phyloP scores from a whole-genome alignment of 2,329 filamentous ascomycete genomes.

The Talaromyces sp. region DNA sequence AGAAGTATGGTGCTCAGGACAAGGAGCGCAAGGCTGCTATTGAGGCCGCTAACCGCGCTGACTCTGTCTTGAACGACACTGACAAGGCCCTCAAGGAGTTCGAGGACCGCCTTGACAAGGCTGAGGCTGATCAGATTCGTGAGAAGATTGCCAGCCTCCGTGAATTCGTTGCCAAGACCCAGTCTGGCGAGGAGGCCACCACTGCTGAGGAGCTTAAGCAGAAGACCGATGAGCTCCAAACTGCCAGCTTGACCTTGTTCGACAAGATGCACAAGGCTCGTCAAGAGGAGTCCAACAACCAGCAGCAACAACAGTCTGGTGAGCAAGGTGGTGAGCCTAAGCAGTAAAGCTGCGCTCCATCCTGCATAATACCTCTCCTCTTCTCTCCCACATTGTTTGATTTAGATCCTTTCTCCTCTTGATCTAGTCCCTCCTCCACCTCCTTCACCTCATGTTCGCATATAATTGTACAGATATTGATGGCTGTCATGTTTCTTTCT shows the following conservation, averaged over 20 bases:
- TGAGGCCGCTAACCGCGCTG: constrained; percentile 94
- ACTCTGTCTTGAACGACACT: constrained; percentile 94
- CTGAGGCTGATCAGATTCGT: constrained; percentile 85
- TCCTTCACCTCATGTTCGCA: constrained; percentile 21
- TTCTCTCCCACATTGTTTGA: constrained; percentile 14
- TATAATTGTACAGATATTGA: constrained; percentile 19
- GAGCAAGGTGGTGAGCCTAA: constrained; percentile 65
- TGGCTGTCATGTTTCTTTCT: constrained; percentile 16
- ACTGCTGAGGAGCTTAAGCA: constrained; percentile 93
- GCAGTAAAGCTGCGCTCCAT: constrained; percentile 41
- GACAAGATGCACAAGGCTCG: constrained; percentile 99
- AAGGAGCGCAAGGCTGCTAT: constrained; percentile 96
- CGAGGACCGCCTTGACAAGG: constrained; percentile 93
- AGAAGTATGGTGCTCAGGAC: constrained; percentile 91
- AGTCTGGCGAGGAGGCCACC: constrained; percentile 80
- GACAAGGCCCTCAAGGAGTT: constrained; percentile 98
- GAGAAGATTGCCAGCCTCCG: constrained; percentile 87
- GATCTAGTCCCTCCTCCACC: constrained; percentile 24
- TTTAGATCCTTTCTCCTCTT: constrained; percentile 16
- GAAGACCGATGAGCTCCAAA: constrained; percentile 98
- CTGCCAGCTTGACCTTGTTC: constrained; percentile 91
- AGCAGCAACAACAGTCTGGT: constrained; percentile 48
- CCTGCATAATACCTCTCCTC: neutral
- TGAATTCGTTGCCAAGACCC: constrained; percentile 89
- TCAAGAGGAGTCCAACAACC: constrained; percentile 54